Evolutionary conservation across 331 rosid species (phyloP).

Genomic region (Malus hybrid): DNA sequence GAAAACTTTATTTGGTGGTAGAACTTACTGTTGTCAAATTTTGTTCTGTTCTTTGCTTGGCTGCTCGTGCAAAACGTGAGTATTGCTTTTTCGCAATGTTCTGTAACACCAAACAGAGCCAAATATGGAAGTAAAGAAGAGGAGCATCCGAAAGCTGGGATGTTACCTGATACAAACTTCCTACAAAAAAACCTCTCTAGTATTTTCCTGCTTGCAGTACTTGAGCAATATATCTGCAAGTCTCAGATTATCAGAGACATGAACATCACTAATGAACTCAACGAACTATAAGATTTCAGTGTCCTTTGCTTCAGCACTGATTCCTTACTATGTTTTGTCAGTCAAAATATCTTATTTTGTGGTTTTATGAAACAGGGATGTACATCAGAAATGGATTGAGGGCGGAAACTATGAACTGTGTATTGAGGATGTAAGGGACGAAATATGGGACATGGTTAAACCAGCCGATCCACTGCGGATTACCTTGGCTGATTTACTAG

Average conservation of each 20-base stretch:
- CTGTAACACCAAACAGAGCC: conserved; percentile 7
- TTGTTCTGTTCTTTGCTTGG: background rate
- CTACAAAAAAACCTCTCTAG: conserved; percentile 50
- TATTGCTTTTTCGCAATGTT: background rate
- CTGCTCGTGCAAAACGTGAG: background rate
- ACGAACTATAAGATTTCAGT: background rate
- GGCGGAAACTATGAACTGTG: conserved; percentile 98
- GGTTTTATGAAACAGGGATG: conserved; percentile 59
- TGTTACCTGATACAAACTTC: conserved; percentile 92
- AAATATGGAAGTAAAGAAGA: conserved; percentile 81
- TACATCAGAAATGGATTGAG: conserved; percentile 96
- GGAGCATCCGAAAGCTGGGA: conserved; percentile 67
- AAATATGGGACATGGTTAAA: conserved; percentile 99
- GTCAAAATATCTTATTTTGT: background rate
- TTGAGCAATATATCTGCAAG: conserved; percentile 55
- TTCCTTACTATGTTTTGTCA: background rate
- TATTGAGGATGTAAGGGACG: conserved; percentile 94
- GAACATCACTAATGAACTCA: background rate
- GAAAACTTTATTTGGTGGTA: background rate
- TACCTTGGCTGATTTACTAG: conserved; percentile 66
- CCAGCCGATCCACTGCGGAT: conserved; percentile 72
- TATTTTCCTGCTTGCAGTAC: conserved; percentile 71
- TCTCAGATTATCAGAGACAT: conserved; percentile 66
- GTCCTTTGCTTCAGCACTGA: background rate
- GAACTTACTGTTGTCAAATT: background rate